Percentiles rank a stretch among this genome's conserved stretches.
phyloP scores from a whole-genome alignment of 1,139 yeast genomes.

The Pichia sp. region DNA sequence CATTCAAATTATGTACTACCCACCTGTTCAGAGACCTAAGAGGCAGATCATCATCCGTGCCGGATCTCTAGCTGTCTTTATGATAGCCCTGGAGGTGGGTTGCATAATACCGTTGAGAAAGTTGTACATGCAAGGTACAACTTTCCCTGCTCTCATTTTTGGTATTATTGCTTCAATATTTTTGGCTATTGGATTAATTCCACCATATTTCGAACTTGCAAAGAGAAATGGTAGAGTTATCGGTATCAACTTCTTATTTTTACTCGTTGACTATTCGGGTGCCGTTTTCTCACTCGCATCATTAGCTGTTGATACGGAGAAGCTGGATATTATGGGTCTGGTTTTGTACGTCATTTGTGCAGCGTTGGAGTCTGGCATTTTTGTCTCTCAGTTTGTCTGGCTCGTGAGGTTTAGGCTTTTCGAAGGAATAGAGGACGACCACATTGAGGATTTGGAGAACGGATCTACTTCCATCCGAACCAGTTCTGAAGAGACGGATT shows the following conservation, averaged over 20 bases:
- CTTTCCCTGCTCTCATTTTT: conserved; percentile 74
- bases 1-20: conserved; percentile 73
- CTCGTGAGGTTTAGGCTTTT: conserved; percentile 44
- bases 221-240: conserved; percentile 78
- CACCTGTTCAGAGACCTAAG: conserved; percentile 47
- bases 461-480: conserved; percentile 1
- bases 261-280: conserved; percentile 71
- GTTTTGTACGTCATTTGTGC: conserved; percentile 67
- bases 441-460: not conserved
- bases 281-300: conserved; percentile 71
- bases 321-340: conserved; percentile 70
- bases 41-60: conserved; percentile 35
- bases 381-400: conserved; percentile 67
- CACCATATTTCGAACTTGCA: conserved; percentile 81
- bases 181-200: conserved; percentile 71
- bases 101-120: conserved; percentile 66
- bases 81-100: conserved; percentile 62
- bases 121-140: conserved; percentile 38
- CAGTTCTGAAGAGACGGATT: not conserved
- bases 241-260: conserved; percentile 81
- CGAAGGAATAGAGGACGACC: conserved; percentile 1
- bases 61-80: conserved; percentile 33
- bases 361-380: conserved; percentile 70
- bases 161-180: conserved; percentile 76
- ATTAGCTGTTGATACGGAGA: conserved; percentile 37